phyloP scores from a whole-genome alignment of 495 filamentous ascomycete species.

The Ramalina intermedia region DNA sequence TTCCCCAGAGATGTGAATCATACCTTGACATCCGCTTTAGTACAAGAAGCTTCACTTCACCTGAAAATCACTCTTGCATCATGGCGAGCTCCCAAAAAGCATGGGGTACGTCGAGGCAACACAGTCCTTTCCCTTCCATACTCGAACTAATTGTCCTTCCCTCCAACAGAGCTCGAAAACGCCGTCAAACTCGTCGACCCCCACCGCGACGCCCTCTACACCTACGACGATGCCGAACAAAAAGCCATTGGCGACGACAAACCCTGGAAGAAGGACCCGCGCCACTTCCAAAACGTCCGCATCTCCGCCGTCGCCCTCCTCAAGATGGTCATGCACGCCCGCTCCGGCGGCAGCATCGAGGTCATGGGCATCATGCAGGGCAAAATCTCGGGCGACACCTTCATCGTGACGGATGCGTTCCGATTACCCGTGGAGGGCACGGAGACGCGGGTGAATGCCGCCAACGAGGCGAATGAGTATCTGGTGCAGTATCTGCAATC shows the following conservation, averaged over 20 bases:
- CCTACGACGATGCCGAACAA: conserved; percentile 54
- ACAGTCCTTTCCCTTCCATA: neutral
- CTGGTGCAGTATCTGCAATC: conserved; percentile 72
- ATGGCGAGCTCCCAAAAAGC: conserved; percentile 45
- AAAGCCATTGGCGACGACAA: conserved; percentile 38
- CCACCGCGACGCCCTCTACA: conserved; percentile 79
- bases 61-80: neutral
- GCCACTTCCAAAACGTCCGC: conserved; percentile 86
- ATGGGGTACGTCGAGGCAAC: conserved; percentile 33
- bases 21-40: too few relatives aligned
- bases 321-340: conserved; percentile 99
- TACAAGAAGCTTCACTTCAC: neutral
- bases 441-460: conserved; percentile 92
- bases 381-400: conserved; percentile 65
- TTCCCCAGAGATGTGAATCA: too few relatives aligned
- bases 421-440: conserved; percentile 93
- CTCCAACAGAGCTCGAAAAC: conserved; percentile 69
- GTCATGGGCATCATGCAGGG: conserved; percentile 99
- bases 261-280: conserved; percentile 70
- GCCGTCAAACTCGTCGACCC: conserved; percentile 69
- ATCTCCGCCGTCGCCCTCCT: conserved; percentile 87
- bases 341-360: conserved; percentile 80
- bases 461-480: conserved; percentile 91
- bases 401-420: conserved; percentile 91
- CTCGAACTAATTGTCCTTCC: conserved; percentile 5